These are phyloP conservation scores for Globisporangium viniferum DNA, from an alignment of 352 stramenopile species.

Conservation along the genomic window DNA sequence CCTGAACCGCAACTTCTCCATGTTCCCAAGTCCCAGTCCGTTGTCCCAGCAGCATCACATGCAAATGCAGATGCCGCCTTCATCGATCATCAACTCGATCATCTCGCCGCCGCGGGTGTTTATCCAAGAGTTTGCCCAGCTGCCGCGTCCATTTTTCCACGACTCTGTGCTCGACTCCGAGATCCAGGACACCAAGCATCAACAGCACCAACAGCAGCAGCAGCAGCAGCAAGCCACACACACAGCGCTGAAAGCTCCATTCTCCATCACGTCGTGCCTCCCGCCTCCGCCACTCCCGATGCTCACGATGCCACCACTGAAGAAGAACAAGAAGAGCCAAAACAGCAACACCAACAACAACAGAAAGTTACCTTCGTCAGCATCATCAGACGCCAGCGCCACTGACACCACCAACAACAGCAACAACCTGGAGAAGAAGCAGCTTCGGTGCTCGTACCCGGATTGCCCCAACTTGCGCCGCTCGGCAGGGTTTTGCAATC, in stretches of 20 bases:
- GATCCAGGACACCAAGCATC: conserved; percentile 21
- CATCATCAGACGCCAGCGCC: neutral
- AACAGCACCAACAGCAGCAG: conserved; percentile 9
- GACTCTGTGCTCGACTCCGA: conserved; percentile 31
- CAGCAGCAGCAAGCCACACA: neutral
- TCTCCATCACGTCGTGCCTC: conserved; percentile 51
- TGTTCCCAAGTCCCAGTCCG: conserved; percentile 33
- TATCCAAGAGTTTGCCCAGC: conserved; percentile 68
- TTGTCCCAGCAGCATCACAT: conserved; percentile 28
- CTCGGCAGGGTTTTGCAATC: conserved; percentile 78
- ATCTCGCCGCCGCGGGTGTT: conserved; percentile 73
- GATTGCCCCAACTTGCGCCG: conserved; percentile 75
- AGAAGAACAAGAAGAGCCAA: conserved; percentile 51
- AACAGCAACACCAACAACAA: conserved; percentile 13
- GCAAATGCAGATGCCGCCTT: conserved; percentile 13
- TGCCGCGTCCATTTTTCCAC: conserved; percentile 67
- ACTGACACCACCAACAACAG: conserved; percentile 1
- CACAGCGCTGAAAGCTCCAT: conserved; percentile 24
- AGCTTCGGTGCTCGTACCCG: conserved; percentile 71
- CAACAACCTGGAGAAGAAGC: conserved; percentile 41
- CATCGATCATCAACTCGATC: conserved; percentile 67
- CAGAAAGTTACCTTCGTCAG: conserved; percentile 6
- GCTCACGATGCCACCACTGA: conserved; percentile 70
- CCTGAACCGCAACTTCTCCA: conserved; percentile 38
- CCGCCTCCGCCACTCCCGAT: conserved; percentile 53